Percentiles rank a stretch among this genome's conserved stretches.
Conservation (phyloP, 2,329 filamentous ascomycete genomes). For the Aspergillus carbonarius region DNA sequence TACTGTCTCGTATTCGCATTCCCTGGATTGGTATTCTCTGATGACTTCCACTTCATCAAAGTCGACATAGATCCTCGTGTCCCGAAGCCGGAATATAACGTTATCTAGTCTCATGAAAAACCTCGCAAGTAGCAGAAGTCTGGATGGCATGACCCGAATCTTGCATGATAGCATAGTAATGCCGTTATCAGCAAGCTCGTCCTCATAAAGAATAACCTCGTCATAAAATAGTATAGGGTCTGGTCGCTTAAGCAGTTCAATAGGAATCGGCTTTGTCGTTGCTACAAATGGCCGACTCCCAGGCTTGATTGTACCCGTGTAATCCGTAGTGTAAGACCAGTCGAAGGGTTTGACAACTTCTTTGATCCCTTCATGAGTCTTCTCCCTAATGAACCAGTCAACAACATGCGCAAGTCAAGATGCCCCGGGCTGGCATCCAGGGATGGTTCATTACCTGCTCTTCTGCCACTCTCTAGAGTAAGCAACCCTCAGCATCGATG, state of each 20-base stretch:
- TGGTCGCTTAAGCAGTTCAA: conserved; percentile 80
- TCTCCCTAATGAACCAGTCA: conserved; percentile 60
- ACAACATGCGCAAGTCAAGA: background rate
- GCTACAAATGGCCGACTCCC: conserved; percentile 42
- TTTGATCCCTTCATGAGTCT: conserved; percentile 80
- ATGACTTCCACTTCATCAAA: conserved; percentile 77
- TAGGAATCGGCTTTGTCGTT: conserved; percentile 65
- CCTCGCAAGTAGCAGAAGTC: conserved; percentile 78
- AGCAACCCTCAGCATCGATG: conserved; percentile 86
- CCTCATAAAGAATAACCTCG: conserved; percentile 93
- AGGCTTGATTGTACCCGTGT: conserved; percentile 66
- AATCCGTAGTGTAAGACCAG: conserved; percentile 94
- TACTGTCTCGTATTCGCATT: conserved; percentile 75
- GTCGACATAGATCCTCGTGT: conserved; percentile 90
- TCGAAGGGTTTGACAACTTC: conserved; percentile 96
- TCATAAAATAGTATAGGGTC: conserved; percentile 97
- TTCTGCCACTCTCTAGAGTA: conserved; percentile 87
- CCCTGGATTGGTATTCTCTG: conserved; percentile 85
- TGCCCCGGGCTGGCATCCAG: background rate
- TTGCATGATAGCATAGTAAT: conserved; percentile 89
- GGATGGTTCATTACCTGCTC: conserved; percentile 52
- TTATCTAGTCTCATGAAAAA: conserved; percentile 93
- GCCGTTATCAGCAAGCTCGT: conserved; percentile 96
- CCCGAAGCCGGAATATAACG: conserved; percentile 80
- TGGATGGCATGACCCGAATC: conserved; percentile 84